Evolutionary conservation across 768 basidiomycete genomes (phyloP).

Genomic region (Collybia sp.): DNA sequence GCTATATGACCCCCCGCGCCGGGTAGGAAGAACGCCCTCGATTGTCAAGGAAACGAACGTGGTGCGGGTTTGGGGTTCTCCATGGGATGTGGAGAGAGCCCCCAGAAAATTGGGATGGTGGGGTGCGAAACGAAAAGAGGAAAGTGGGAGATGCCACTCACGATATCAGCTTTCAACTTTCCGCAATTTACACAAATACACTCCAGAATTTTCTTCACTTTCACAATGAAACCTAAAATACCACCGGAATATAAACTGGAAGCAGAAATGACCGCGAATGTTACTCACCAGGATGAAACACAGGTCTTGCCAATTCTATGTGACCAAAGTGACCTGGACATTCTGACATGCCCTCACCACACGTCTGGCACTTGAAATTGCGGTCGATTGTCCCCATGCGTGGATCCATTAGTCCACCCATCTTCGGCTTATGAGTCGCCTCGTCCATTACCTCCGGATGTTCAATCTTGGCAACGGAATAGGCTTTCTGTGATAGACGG

Average conservation of each 20-base stretch:
- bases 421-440: constrained; percentile 81
- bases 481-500: constrained; percentile 75
- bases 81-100: constrained; percentile 90
- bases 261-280: not conserved
- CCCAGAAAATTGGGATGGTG: constrained; percentile 96
- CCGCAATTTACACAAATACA: constrained; percentile 99
- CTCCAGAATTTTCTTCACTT: constrained; percentile 99
- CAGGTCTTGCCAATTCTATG: constrained; percentile 94
- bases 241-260: not conserved
- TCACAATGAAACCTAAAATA: constrained; percentile 82
- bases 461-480: constrained; percentile 97
- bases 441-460: constrained; percentile 99
- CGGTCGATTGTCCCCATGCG: constrained; percentile 97
- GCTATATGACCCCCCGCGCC: constrained; percentile 53
- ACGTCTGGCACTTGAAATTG: constrained; percentile 99
- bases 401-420: constrained; percentile 95
- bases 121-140: constrained; percentile 93
- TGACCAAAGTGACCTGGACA: constrained; percentile 99
- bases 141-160: constrained; percentile 74
- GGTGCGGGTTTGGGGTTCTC: constrained; percentile 94
- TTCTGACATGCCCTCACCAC: constrained; percentile 99
- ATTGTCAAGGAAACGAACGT: constrained; percentile 70
- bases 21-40: constrained; percentile 80
- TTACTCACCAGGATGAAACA: constrained; percentile 88
- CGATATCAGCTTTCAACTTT: constrained; percentile 94